A percentile compares a stretch with the other conserved stretches of the same genome.
Conservation (phyloP, 2,329 filamentous ascomycete genomes). For the Pseudogymnoascus sp. region DNA sequence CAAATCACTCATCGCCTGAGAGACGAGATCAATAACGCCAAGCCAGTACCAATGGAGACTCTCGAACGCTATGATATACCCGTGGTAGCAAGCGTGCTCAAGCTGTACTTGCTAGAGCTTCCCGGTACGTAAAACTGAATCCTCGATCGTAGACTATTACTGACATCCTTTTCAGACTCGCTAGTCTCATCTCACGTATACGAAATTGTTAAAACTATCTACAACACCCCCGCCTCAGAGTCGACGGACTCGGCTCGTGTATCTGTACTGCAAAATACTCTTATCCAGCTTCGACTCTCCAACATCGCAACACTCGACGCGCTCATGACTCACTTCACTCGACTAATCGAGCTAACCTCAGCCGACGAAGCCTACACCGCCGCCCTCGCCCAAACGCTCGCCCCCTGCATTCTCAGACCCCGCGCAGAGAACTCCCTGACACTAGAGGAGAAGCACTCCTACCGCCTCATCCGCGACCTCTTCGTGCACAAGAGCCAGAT, state of each 20-base stretch:
- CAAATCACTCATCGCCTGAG: constrained; percentile 77
- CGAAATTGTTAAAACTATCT: constrained; percentile 97
- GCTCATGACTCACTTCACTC: constrained; percentile 95
- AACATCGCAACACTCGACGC: constrained; percentile 99
- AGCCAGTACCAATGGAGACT: constrained; percentile 63
- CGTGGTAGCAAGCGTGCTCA: constrained; percentile 84
- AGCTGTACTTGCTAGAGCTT: constrained; percentile 89
- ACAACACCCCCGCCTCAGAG: constrained; percentile 71
- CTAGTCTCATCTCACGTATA: constrained; percentile 96
- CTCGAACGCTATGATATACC: constrained; percentile 88
- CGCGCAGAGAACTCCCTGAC: constrained; percentile 82
- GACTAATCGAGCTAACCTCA: constrained; percentile 91
- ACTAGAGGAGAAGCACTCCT: constrained; percentile 89
- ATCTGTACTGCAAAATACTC: constrained; percentile 87
- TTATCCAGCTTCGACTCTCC: constrained; percentile 86
- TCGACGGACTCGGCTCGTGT: constrained; percentile 70
- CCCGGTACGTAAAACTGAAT: constrained; percentile 54
- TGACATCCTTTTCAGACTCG: constrained; percentile 56
- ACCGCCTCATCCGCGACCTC: constrained; percentile 82
- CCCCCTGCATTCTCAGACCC: constrained; percentile 81
- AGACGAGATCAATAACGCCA: constrained; percentile 76
- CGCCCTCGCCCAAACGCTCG: constrained; percentile 63
- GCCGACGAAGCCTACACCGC: constrained; percentile 81
- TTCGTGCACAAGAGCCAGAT: constrained; percentile 92
- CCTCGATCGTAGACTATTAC: constrained; percentile 23